These are phyloP conservation scores for Penicillium paxilli DNA, from an alignment of 495 filamentous ascomycete species.

Conservation along the genomic window DNA sequence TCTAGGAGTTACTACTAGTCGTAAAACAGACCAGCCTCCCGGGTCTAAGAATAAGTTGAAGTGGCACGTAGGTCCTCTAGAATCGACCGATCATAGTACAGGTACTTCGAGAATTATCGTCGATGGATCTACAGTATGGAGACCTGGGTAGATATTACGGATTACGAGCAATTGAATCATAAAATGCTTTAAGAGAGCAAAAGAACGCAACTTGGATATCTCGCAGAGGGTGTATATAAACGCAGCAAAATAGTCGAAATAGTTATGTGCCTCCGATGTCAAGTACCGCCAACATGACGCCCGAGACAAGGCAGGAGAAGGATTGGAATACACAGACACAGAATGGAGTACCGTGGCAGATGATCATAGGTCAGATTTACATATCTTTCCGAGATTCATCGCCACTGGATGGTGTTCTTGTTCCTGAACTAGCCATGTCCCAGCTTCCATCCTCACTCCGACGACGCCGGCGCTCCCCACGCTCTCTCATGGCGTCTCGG, in stretches of 20 bases:
- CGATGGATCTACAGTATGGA: not conserved
- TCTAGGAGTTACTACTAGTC: no score
- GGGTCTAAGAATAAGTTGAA: no score
- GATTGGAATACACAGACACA: slow-evolving; percentile 8
- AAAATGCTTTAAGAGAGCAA: no score
- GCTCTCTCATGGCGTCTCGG: slow-evolving; percentile 82
- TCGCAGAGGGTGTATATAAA: slow-evolving; percentile 22
- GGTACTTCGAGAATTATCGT: no score
- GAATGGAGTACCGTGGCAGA: slow-evolving; percentile 2
- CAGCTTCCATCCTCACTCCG: slow-evolving; percentile 58
- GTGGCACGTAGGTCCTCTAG: no score
- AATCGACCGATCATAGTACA: no score
- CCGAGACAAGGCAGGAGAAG: not conserved
- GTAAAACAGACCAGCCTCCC: no score
- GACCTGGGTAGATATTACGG: not conserved
- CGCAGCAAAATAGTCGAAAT: slow-evolving; percentile 13
- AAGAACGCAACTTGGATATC: slow-evolving; percentile 24
- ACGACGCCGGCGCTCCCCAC: slow-evolving; percentile 69
- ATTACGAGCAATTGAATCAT: not conserved
- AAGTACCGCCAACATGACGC: slow-evolving; percentile 18
- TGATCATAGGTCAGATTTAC: no score
- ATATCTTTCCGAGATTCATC: slow-evolving; percentile 46
- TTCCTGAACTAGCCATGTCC: slow-evolving; percentile 47
- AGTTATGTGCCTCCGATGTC: slow-evolving; percentile 15
- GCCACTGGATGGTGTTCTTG: slow-evolving; percentile 42